Conservation (phyloP, 176 grass and related monocot genomes). For the Pontederia paniculata region DNA sequence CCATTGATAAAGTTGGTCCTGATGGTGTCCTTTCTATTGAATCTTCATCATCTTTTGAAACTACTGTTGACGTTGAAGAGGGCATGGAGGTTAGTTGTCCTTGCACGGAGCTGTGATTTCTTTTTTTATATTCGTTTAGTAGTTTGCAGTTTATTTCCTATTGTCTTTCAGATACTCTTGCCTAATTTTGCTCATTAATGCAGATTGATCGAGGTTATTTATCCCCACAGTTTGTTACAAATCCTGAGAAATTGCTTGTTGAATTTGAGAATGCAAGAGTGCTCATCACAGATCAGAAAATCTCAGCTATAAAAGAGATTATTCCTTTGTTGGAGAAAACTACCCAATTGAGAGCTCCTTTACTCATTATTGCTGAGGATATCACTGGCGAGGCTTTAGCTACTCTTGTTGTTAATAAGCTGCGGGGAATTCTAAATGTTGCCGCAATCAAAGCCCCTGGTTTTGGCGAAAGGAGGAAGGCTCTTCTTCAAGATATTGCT, state of each 20-base stretch:
- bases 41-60: slow-evolving; percentile 15
- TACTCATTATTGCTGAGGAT: slow-evolving; percentile 20
- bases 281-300: slow-evolving; percentile 15
- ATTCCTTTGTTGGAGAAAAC: slow-evolving; percentile 16
- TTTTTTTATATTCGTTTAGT: background rate
- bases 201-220: slow-evolving; percentile 12
- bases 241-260: slow-evolving; percentile 10
- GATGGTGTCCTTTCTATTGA: slow-evolving; percentile 16
- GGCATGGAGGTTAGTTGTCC: slow-evolving; percentile 4
- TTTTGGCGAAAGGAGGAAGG: slow-evolving; percentile 11
- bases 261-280: slow-evolving; percentile 13
- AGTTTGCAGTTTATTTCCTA: background rate
- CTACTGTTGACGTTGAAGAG: slow-evolving; percentile 17
- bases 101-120: background rate
- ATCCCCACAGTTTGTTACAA: slow-evolving; percentile 8
- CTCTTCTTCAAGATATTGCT: slow-evolving; percentile 20
- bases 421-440: slow-evolving; percentile 9
- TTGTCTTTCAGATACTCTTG: background rate
- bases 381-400: slow-evolving; percentile 13
- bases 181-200: background rate
- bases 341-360: slow-evolving; percentile 11
- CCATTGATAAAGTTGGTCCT: slow-evolving; percentile 10
- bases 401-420: slow-evolving; percentile 9
- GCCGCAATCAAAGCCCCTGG: slow-evolving; percentile 12
- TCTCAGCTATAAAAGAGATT: slow-evolving; percentile 6